Conservation (phyloP, 768 basidiomycete species). For the Ramaria sp. region DNA sequence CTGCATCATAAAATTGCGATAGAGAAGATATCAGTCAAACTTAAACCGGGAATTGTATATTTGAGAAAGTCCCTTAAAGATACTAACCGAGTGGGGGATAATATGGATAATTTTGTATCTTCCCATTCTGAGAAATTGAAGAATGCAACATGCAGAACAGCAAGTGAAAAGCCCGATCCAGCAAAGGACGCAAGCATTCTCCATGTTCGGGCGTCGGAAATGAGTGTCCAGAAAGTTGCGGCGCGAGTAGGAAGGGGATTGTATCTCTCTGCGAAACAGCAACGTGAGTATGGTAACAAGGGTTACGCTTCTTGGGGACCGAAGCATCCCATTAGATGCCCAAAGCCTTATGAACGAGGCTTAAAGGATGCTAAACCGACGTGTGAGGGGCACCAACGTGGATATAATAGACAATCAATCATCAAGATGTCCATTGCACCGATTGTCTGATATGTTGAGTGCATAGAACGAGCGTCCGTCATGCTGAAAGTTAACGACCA, state of each 20-base stretch:
- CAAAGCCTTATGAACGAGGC: background rate
- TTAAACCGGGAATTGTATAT: background rate
- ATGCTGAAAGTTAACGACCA: no score
- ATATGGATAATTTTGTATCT: conserved; percentile 38
- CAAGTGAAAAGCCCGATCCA: conserved; percentile 32
- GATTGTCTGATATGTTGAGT: no score
- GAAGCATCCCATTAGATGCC: background rate
- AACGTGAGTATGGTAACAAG: background rate
- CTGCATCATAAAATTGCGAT: background rate
- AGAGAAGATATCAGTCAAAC: background rate
- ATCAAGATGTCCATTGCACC: no score
- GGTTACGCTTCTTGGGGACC: background rate
- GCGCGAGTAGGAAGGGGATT: conserved; percentile 43
- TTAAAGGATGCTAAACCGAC: no score
- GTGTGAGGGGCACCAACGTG: no score
- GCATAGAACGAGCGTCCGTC: no score
- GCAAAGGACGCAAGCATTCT: conserved; percentile 36
- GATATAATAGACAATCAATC: no score
- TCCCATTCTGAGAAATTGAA: conserved; percentile 25
- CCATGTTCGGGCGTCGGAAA: conserved; percentile 36
- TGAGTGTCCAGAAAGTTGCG: conserved; percentile 31
- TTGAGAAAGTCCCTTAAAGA: conserved; percentile 29
- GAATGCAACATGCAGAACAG: conserved; percentile 32
- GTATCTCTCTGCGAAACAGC: conserved; percentile 28
- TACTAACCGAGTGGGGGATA: conserved; percentile 26